Evolutionary conservation across 106 monocot genomes (phyloP), one percentile per base, ranked within the genome.

Genomic region (Dendrobium chrysotoxum): DNA sequence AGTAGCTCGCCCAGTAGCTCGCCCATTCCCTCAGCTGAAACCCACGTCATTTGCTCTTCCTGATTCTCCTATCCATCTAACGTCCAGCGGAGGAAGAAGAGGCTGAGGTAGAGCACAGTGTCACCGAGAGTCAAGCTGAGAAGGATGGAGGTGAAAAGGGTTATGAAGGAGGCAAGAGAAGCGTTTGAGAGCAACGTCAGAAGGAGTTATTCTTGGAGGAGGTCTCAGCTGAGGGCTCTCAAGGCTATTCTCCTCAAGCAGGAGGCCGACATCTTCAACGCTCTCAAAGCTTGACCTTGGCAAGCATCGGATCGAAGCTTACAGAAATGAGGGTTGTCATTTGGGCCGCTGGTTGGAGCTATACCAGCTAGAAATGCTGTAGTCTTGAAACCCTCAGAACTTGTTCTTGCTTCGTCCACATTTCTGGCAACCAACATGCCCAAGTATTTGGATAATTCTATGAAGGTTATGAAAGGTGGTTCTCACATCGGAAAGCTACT

Each of bases 311-410:
- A 82, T 72, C 25, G 96, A 96, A 75, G 88, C 88, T 5, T 96
- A 71, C 82, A 88, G 91, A 72, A 93, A 96, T 83, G 96, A 96
- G 91, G 96, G n/a, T n/a, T n/a, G n/a, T n/a, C n/a, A n/a, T n/a
- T n/a, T n/a, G n/a, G n/a, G n/a, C n/a, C n/a, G n/a, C n/a, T n/a
- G n/a, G n/a, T n/a, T n/a, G n/a, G n/a, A n/a, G n/a, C n/a, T n/a
- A n/a, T n/a, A n/a, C n/a, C n/a, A n/a, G n/a, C n/a, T n/a, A n/a
- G n/a, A n/a, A n/a, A n/a, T n/a, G n/a, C n/a, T n/a, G n/a, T n/a
- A n/a, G n/a, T n/a, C n/a, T n/a, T n/a, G n/a, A n/a, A n/a, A n/a
- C n/a, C n/a, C n/a, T n/a, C n/a, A n/a, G n/a, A n/a, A n/a, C n/a
- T n/a, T n/a, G n/a, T n/a, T n/a, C n/a, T n/a, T n/a, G n/a, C n/a